Base-by-base conservation (phyloP, 306 rosid genomes). In the Arachis hypogaea region DNA sequence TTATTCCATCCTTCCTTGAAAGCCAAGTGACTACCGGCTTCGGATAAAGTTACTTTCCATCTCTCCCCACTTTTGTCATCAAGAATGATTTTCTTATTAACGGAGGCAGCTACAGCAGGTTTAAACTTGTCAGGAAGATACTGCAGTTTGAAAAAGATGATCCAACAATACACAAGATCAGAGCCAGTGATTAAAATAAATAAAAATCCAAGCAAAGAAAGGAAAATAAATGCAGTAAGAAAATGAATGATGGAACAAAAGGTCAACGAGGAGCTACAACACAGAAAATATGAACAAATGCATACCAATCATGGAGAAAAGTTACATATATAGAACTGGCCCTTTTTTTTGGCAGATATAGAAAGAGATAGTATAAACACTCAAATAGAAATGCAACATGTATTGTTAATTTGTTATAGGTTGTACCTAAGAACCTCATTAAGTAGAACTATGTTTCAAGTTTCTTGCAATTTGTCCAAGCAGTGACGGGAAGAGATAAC, bases 1-100 rank as follows among this genome's bases (percentile, higher is more conserved):
- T 3, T 49, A 74, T 66, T 54, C 97, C 97, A 92, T 69, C 97
- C 97, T 73, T 77, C 74, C 80, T 61, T 47, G 50, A 92, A 81
- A 73, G 82, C 87, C 41, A 78, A 78, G 63, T 82, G 75, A 51
- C 86, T 84, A 36, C 85, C 29, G 57, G 60, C 74, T 59, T 10
- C n/a, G 7, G 89, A 83, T 59, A 86, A 33, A 9, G 49, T 80
- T 51, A 85, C 87, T 3, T 65, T 43, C 90, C 90, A 88, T 54
- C 74, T 79, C 66, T 9, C n/a, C 64, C 86, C 90, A 8, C 28
- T 59, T 63, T 81, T 72, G 78, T 89, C 96, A 82, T 83, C 84
- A 11, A 92, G 86, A 64, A 49, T 69, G 56, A 82, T 66, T 57
- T 68, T 66, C 78, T 85, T 14, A 73, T 63, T 33, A 56, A 82